Conservation (phyloP, 2,329 filamentous ascomycete species). For the Drechmeria coniospora region DNA sequence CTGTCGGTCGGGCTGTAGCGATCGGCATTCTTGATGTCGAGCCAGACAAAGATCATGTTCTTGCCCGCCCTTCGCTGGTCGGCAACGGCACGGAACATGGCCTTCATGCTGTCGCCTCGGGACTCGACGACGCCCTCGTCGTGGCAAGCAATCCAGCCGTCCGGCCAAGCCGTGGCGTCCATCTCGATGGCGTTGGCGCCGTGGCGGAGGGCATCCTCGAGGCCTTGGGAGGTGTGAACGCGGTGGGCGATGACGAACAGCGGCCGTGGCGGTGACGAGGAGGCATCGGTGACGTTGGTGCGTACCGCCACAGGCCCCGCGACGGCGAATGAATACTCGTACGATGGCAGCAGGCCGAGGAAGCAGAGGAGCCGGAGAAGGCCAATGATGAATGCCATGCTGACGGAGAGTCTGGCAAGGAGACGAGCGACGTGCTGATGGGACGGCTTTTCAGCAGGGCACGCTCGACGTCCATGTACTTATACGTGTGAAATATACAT, state of each 20-base stretch:
- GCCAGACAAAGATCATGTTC: constrained; percentile 5
- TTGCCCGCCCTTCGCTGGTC: constrained; percentile 1
- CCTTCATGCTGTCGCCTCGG: background rate
- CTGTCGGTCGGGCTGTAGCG: background rate
- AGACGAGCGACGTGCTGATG: no score
- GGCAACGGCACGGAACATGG: constrained; percentile 1
- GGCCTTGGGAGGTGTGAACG: background rate
- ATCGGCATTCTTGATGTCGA: constrained; percentile 5
- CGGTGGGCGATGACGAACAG: constrained; percentile 5
- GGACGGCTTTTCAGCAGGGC: no score
- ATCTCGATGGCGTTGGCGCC: constrained; percentile 5
- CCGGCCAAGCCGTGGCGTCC: background rate
- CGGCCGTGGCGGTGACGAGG: constrained; percentile 1
- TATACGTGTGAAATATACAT: no score
- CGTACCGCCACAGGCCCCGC: no score
- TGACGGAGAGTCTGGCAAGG: no score
- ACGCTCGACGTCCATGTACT: no score
- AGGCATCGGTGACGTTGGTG: no score
- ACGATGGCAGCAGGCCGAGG: no score
- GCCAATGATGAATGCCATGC: no score
- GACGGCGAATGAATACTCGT: no score
- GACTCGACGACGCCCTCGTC: background rate
- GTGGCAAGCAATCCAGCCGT: constrained; percentile 4
- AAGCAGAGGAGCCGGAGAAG: no score
- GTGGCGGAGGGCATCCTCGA: constrained; percentile 1